Evolutionary conservation across 2,329 filamentous ascomycete genomes (phyloP).

Genomic region (Cladosporium sp.): DNA sequence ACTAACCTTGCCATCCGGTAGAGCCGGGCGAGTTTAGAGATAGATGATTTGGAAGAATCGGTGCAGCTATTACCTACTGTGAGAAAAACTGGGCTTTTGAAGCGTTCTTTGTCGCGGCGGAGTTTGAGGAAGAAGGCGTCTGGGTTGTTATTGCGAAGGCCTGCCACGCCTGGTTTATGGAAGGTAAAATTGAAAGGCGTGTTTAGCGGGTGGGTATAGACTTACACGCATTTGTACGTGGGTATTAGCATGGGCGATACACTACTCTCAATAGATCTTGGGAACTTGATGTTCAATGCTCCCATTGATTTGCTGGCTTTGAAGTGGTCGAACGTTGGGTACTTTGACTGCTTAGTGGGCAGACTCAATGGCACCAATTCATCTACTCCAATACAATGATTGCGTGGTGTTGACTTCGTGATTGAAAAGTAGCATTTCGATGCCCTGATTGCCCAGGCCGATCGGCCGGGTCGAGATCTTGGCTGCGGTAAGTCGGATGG

Average conservation of each 20-base stretch:
- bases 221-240: background rate
- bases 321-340: background rate
- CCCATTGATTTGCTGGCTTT: background rate
- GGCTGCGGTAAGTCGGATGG: background rate
- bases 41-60: background rate
- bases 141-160: background rate
- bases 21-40: background rate
- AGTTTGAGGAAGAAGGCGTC: background rate
- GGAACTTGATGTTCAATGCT: background rate
- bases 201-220: background rate
- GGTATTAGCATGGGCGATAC: background rate
- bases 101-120: background rate
- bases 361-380: background rate
- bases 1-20: background rate
- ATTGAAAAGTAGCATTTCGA: background rate
- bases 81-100: background rate
- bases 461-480: background rate
- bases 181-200: constrained; percentile 8
- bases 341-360: background rate
- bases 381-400: background rate
- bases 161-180: background rate
- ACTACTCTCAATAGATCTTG: background rate
- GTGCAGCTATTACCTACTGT: background rate
- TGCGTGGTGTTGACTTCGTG: background rate
- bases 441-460: background rate